Evolutionary conservation across 1,139 yeast species (phyloP).

Genomic region (Magnusiomyces tetraspermus): DNA sequence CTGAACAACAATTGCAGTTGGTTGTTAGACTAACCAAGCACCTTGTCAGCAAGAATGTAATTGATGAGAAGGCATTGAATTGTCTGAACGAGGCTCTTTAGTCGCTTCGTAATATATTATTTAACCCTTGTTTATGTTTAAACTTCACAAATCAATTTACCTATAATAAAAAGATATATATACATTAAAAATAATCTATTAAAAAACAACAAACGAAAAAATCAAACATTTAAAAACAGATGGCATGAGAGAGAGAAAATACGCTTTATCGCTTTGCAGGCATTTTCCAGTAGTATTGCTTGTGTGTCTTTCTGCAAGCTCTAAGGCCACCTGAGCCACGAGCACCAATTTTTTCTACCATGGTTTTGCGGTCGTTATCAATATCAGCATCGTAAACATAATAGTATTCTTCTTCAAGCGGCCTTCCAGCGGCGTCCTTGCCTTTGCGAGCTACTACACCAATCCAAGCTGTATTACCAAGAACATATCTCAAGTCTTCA

Average conservation of each 20-base stretch:
- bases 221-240: not conserved
- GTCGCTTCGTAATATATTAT: no score
- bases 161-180: no score
- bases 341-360: conserved; percentile 65
- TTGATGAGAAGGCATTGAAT: conserved; percentile 32
- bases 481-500: conserved; percentile 30
- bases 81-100: conserved; percentile 18
- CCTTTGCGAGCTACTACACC: conserved; percentile 84
- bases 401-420: conserved; percentile 85
- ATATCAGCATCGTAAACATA: conserved; percentile 75
- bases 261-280: conserved; percentile 6
- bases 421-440: conserved; percentile 94
- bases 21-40: conserved; percentile 54
- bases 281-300: conserved; percentile 42
- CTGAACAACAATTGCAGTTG: conserved; percentile 57
- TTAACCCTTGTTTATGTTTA: no score
- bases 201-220: not conserved
- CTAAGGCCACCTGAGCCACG: conserved; percentile 52
- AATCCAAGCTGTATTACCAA: conserved; percentile 47
- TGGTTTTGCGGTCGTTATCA: conserved; percentile 55
- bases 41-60: conserved; percentile 46
- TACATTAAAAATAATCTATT: not conserved
- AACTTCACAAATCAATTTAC: no score
- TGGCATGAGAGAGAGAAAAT: not conserved
- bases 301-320: conserved; percentile 86